Evolutionary conservation across 2,329 filamentous ascomycete genomes (phyloP).

Genomic region (Thelonectria rubi): DNA sequence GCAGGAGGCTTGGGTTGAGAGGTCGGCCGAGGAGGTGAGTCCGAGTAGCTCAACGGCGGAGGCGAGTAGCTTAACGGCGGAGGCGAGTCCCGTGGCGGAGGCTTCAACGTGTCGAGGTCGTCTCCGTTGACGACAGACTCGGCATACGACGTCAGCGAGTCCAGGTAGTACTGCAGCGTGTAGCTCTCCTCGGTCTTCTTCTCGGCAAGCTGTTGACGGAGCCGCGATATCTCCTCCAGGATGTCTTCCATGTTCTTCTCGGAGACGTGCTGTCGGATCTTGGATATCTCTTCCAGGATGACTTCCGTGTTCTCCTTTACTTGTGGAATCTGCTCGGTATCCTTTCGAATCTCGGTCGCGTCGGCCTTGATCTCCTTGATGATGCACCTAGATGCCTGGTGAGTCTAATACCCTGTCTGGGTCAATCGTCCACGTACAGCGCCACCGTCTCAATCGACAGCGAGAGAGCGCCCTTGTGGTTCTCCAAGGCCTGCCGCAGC

Average conservation of each 20-base stretch:
- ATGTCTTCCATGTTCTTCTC: constrained; percentile 1
- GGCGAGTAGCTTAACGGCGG: no score
- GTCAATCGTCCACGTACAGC: neutral
- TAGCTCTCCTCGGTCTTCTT: neutral
- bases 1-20: no score
- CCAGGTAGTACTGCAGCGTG: constrained; percentile 3
- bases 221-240: neutral
- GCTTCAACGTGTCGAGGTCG: no score
- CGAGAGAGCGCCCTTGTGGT: neutral
- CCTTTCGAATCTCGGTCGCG: neutral
- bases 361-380: constrained; percentile 3
- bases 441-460: constrained; percentile 1
- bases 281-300: constrained; percentile 2
- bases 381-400: neutral
- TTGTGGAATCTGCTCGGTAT: neutral
- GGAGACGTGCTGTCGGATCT: no score
- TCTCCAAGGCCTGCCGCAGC: constrained; percentile 3
- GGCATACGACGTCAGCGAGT: constrained; percentile 4
- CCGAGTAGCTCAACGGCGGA: no score
- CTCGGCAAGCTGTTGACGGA: neutral
- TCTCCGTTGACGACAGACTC: constrained; percentile 6
- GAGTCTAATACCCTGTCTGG: neutral
- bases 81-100: no score
- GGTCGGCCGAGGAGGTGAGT: no score
- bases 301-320: constrained; percentile 3